phyloP scores from a whole-genome alignment of 805 yeast genomes.

The Lachancea waltii region DNA sequence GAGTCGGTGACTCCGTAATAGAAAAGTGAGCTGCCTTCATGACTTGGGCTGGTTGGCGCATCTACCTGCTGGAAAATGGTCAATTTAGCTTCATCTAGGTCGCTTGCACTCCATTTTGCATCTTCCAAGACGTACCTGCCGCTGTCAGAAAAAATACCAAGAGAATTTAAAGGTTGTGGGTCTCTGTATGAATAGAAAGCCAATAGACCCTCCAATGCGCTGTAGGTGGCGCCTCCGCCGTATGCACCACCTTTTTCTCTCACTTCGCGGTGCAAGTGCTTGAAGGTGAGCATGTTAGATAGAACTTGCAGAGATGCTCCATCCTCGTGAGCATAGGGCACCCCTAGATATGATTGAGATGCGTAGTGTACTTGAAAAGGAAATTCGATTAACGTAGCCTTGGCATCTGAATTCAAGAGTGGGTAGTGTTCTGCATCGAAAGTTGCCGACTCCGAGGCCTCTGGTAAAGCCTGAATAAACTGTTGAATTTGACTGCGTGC shows the following conservation, averaged over 20 bases:
- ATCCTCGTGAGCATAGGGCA: constrained; percentile 59
- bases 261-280: constrained; percentile 78
- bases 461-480: constrained; percentile 29
- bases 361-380: constrained; percentile 89
- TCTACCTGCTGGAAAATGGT: constrained; percentile 88
- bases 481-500: constrained; percentile 24
- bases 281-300: constrained; percentile 73
- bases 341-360: constrained; percentile 60
- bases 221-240: constrained; percentile 89
- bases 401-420: constrained; percentile 2
- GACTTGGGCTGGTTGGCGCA: constrained; percentile 76
- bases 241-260: constrained; percentile 97
- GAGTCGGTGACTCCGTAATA: constrained; percentile 67
- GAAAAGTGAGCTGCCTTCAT: constrained; percentile 67
- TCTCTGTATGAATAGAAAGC: constrained; percentile 89
- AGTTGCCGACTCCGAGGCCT: constrained; percentile 1
- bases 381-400: constrained; percentile 50
- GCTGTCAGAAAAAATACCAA: constrained; percentile 49
- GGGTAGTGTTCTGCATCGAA: constrained; percentile 8
- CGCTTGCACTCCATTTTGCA: constrained; percentile 48
- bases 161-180: constrained; percentile 73
- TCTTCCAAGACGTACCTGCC: constrained; percentile 43
- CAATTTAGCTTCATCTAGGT: constrained; percentile 83
- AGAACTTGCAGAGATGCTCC: constrained; percentile 83
- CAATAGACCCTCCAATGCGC: constrained; percentile 73